Conservation (phyloP, 2,329 filamentous ascomycete species). For the Zopfia rhizophila region DNA sequence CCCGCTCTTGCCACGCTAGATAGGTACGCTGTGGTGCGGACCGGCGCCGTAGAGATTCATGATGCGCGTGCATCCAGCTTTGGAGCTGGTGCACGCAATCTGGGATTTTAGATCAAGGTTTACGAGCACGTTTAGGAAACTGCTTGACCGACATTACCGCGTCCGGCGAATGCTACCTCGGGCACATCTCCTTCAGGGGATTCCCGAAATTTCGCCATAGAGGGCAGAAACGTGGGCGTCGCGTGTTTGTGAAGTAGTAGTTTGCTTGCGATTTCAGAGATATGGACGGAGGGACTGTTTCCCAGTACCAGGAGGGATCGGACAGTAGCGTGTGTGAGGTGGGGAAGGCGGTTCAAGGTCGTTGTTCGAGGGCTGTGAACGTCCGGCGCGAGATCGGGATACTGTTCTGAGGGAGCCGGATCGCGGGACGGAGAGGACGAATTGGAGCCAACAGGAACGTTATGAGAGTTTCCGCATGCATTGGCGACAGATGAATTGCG, state of each 20-base stretch:
- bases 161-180: conserved; percentile 74
- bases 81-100: conserved; percentile 61
- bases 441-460: no score
- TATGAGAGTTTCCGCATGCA: no score
- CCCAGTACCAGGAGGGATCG: conserved; percentile 51
- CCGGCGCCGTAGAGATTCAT: conserved; percentile 75
- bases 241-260: conserved; percentile 55
- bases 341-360: no score
- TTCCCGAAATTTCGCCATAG: conserved; percentile 67
- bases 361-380: no score
- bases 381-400: no score
- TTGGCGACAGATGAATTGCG: no score
- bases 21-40: conserved; percentile 33
- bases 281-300: conserved; percentile 37
- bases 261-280: conserved; percentile 54
- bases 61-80: conserved; percentile 69
- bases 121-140: conserved; percentile 70
- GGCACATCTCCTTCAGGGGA: conserved; percentile 66
- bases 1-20: conserved; percentile 35
- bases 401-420: no score
- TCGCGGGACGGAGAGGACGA: no score
- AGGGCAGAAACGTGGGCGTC: conserved; percentile 67
- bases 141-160: conserved; percentile 78
- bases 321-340: no score
- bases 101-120: conserved; percentile 56